A percentile compares a stretch with the other conserved stretches of the same genome.
Conservation (phyloP, 306 rosid species). For the Cicer pinnatifidum region DNA sequence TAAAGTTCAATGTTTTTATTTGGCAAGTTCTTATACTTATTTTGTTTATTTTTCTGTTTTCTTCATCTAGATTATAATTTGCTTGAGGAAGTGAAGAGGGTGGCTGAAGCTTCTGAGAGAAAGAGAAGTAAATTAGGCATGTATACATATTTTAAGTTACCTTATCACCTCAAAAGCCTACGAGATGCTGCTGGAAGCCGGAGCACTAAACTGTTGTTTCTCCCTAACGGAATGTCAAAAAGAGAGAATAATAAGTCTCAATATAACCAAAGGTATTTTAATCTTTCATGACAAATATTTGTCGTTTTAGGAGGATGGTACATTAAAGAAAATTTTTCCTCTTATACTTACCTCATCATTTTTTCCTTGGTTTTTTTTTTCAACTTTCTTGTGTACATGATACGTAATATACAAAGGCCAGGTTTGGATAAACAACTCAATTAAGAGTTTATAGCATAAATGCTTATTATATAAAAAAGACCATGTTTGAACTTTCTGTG, state of each 20-base stretch:
- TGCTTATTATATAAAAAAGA: too few species aligned
- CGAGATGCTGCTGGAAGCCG: conserved; percentile 65
- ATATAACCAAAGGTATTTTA: conserved; percentile 61
- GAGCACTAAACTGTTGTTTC: conserved; percentile 69
- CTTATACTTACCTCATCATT: background rate
- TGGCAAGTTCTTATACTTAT: background rate
- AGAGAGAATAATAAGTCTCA: conserved; percentile 78
- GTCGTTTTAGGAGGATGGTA: conserved; percentile 12
- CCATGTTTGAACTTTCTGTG: too few species aligned
- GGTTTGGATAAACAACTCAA: too few species aligned
- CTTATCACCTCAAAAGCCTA: conserved; percentile 58
- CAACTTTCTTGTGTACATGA: conserved; percentile 3
- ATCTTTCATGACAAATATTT: conserved; percentile 23
- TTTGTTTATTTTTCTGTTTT: conserved; percentile 18
- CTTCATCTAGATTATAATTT: conserved; percentile 69
- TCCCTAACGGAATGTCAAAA: conserved; percentile 76
- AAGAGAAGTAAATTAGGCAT: conserved; percentile 66
- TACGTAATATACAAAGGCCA: background rate
- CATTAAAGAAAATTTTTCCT: background rate
- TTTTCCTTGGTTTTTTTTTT: conserved; percentile 13
- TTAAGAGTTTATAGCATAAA: too few species aligned
- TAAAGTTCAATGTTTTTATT: background rate
- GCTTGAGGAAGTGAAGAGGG: conserved; percentile 88
- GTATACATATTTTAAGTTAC: conserved; percentile 55
- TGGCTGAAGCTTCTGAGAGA: conserved; percentile 81